These are phyloP conservation scores for Acacia melanoxylon DNA, from an alignment of 306 rosid genomes.

Conservation along the genomic window DNA sequence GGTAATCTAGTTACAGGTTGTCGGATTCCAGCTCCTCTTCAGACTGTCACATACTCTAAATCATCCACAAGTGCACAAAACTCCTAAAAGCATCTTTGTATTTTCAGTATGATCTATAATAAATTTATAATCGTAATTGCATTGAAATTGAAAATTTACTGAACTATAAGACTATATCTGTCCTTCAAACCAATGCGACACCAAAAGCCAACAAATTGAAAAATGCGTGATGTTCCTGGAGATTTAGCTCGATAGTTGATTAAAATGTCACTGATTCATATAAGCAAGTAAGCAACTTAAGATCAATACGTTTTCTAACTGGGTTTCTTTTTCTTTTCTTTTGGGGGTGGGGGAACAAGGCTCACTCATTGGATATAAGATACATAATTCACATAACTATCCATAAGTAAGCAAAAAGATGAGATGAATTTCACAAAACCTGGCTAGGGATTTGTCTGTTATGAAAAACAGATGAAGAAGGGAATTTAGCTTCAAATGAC, in stretches of 20 bases:
- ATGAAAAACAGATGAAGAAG: constrained; percentile 60
- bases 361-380: background rate
- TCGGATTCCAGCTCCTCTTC: constrained; percentile 13
- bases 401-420: constrained; percentile 15
- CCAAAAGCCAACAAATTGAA: constrained; percentile 28
- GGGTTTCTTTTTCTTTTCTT: background rate
- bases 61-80: background rate
- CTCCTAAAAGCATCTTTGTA: constrained; percentile 19
- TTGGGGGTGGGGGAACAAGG: background rate
- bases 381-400: constrained; percentile 17
- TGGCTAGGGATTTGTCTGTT: constrained; percentile 89
- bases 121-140: background rate
- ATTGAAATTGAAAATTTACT: background rate
- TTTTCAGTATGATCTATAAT: background rate
- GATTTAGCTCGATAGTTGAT: background rate
- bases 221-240: background rate
- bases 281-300: constrained; percentile 16
- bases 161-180: background rate
- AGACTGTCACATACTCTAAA: background rate
- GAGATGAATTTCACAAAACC: constrained; percentile 50
- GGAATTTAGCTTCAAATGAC: constrained; percentile 60
- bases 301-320: background rate
- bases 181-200: background rate
- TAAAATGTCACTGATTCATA: constrained; percentile 7
- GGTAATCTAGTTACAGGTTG: background rate